These are phyloP conservation scores for Ambrosia trifida DNA, from an alignment of 129 eudicot genomes.

Conservation along the genomic window DNA sequence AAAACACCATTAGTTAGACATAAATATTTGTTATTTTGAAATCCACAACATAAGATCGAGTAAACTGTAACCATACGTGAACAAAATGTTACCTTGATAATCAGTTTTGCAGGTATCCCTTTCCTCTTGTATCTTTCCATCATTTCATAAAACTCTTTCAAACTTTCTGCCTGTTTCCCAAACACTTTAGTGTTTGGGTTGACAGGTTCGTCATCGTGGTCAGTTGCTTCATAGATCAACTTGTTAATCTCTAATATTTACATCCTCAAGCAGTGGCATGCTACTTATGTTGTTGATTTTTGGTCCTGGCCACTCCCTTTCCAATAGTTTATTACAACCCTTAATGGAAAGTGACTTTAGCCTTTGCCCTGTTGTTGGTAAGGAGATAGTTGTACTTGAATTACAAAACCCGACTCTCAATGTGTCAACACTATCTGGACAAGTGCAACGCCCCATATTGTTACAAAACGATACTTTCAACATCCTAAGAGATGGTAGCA, in stretches of 20 bases:
- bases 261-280: background rate
- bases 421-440: background rate
- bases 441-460: background rate
- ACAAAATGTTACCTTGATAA: constrained; percentile 1
- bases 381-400: too few relatives aligned
- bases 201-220: background rate
- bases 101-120: background rate
- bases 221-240: too few relatives aligned
- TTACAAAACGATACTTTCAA: background rate
- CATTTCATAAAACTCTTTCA: background rate
- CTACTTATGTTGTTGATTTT: background rate
- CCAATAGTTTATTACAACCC: background rate
- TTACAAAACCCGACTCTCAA: too few relatives aligned
- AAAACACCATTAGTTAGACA: background rate
- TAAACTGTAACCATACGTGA: background rate
- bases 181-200: background rate
- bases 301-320: constrained; percentile 2
- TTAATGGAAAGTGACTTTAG: background rate
- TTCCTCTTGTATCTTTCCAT: background rate
- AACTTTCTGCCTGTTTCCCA: background rate
- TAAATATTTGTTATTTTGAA: background rate
- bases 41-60: background rate
- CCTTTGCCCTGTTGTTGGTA: too few relatives aligned
- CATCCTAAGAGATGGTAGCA: background rate
- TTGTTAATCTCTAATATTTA: background rate